Percentiles rank a stretch among this genome's conserved stretches.
These are phyloP conservation scores for Lichtheimia corymbifera DNA, from an alignment of 371 early-diverging fungal species.

Conservation along the genomic window DNA sequence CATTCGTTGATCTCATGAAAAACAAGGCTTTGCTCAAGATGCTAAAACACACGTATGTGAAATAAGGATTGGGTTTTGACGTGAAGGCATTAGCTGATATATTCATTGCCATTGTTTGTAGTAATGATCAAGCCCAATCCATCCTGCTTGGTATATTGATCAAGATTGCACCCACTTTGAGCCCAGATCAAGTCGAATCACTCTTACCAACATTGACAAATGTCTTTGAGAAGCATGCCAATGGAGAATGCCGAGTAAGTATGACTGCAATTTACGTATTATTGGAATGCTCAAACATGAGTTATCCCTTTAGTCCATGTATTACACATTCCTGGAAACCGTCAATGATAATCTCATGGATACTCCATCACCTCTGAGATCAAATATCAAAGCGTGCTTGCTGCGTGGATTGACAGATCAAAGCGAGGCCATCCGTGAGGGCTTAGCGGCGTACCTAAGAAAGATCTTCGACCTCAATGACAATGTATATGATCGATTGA, in stretches of 20 bases:
- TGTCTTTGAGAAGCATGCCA: conserved; percentile 41
- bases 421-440: conserved; percentile 44
- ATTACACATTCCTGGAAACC: conserved; percentile 26
- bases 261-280: neutral
- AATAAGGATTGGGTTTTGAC: neutral
- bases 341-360: conserved; percentile 9
- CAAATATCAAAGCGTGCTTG: conserved; percentile 43
- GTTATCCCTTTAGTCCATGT: conserved; percentile 29
- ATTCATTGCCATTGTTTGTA: conserved; percentile 18
- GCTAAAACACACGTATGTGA: conserved; percentile 32
- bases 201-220: conserved; percentile 39
- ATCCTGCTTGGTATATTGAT: conserved; percentile 53
- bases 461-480: conserved; percentile 27
- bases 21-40: conserved; percentile 21
- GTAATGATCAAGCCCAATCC: conserved; percentile 61
- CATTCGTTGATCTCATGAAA: conserved; percentile 36
- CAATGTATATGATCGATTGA: conserved; percentile 43
- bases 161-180: conserved; percentile 40
- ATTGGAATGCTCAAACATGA: neutral
- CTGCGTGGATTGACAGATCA: conserved; percentile 51
- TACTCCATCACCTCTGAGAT: conserved; percentile 14
- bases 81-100: no score
- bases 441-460: conserved; percentile 53
- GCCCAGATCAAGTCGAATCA: conserved; percentile 33
- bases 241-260: conserved; percentile 52